Evolutionary conservation across 2,329 filamentous ascomycete genomes (phyloP).

Genomic region (Pseudogymnoascus sp.): DNA sequence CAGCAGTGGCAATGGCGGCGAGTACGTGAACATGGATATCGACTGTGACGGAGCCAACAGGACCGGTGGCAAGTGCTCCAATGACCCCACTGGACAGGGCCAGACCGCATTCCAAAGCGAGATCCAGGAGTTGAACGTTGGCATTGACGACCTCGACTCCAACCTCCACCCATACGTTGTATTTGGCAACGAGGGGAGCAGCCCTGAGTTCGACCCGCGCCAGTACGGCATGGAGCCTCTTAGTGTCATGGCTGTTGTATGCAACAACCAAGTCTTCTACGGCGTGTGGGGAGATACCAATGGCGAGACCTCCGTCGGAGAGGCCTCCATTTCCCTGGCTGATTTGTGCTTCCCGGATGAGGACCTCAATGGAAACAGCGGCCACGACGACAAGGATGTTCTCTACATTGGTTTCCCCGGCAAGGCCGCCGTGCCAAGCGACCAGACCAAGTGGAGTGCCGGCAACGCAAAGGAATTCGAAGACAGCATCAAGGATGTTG

Average conservation of each 20-base stretch:
- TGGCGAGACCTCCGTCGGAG: conserved; percentile 4
- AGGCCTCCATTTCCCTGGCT: conserved; percentile 10
- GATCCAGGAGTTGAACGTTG: neutral
- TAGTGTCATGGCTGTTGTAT: conserved; percentile 11
- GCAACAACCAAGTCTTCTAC: conserved; percentile 12
- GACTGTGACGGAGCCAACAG: conserved; percentile 11
- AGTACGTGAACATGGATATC: conserved; percentile 10
- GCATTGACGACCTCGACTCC: conserved; percentile 21
- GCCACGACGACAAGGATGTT: neutral
- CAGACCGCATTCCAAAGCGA: neutral
- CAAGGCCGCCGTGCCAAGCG: neutral
- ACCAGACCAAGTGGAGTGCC: neutral
- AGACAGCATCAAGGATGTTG: neutral
- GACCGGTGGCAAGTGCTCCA: neutral
- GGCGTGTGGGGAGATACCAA: conserved; percentile 11
- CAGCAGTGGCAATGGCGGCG: neutral
- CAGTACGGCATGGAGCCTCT: conserved; percentile 3
- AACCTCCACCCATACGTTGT: conserved; percentile 25
- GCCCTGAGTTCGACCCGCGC: neutral
- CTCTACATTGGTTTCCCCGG: conserved; percentile 11
- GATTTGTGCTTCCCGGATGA: neutral
- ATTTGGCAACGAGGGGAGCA: conserved; percentile 19
- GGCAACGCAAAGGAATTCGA: neutral
- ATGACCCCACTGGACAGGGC: conserved; percentile 7
- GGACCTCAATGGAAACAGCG: neutral